Evolutionary conservation across 257 asterid genomes (phyloP).

Genomic region (Solanum gracilifrons): DNA sequence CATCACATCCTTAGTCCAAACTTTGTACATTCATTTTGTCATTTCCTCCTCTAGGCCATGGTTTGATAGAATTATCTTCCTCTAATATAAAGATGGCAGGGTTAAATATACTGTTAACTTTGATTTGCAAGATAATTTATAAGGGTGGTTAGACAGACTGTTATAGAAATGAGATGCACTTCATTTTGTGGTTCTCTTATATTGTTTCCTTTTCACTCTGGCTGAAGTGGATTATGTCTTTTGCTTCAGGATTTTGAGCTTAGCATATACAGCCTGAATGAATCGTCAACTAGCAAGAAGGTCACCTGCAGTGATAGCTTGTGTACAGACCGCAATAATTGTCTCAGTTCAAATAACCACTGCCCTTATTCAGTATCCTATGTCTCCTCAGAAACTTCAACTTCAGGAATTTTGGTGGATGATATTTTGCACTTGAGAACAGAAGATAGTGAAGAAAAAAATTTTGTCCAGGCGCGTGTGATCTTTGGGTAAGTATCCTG

Average conservation of each 20-base stretch:
- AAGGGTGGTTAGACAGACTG: background rate
- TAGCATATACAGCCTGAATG: constrained; percentile 49
- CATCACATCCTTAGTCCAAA: background rate
- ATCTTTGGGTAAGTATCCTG: constrained; percentile 66
- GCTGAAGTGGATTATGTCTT: background rate
- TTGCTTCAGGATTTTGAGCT: constrained; percentile 64
- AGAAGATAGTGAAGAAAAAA: constrained; percentile 25
- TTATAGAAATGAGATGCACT: background rate
- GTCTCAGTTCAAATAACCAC: constrained; percentile 28
- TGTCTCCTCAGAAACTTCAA: constrained; percentile 76
- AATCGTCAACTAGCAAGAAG: constrained; percentile 61
- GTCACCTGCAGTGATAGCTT: constrained; percentile 54
- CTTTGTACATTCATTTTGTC: background rate
- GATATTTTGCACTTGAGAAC: constrained; percentile 64
- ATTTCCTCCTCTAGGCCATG: background rate
- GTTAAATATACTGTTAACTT: background rate
- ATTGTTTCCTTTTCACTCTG: background rate
- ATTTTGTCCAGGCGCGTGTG: constrained; percentile 33
- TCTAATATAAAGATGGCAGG: background rate
- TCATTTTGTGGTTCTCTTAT: background rate
- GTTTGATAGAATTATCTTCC: background rate
- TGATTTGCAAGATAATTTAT: background rate
- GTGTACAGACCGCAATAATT: constrained; percentile 35
- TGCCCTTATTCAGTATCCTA: constrained; percentile 80
- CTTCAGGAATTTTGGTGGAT: constrained; percentile 76